Conservation (phyloP, 78 protist species). For the Dictyostelium firmibasis region DNA sequence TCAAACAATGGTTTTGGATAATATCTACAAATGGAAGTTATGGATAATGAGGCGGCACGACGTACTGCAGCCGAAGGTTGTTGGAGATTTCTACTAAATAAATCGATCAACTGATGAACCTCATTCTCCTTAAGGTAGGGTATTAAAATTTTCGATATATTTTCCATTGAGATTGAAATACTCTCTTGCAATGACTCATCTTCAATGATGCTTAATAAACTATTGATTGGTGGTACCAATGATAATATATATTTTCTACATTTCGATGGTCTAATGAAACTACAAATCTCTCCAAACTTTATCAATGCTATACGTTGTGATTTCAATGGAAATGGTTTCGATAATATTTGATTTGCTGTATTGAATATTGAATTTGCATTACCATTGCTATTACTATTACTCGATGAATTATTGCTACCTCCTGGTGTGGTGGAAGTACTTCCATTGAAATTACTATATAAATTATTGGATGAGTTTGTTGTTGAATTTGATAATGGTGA, state of each 20-base stretch:
- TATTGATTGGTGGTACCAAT: conserved; percentile 63
- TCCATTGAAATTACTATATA: background rate
- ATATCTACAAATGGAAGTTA: conserved; percentile 49
- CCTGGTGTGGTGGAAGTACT: conserved; percentile 5
- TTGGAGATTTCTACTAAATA: conserved; percentile 26
- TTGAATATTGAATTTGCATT: conserved; percentile 9
- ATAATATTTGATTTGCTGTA: conserved; percentile 28
- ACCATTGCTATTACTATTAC: background rate
- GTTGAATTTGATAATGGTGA: background rate
- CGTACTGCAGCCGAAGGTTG: conserved; percentile 62
- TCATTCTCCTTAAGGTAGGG: conserved; percentile 62
- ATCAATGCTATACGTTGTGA: conserved; percentile 75
- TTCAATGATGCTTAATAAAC: background rate
- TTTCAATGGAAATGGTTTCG: conserved; percentile 66
- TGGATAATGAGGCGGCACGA: conserved; percentile 43
- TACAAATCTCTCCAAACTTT: conserved; percentile 83
- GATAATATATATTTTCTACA: conserved; percentile 77
- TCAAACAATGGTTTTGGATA: conserved; percentile 45
- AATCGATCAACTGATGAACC: conserved; percentile 42
- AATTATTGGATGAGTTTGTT: background rate
- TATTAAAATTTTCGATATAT: conserved; percentile 33
- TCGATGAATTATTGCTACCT: no score
- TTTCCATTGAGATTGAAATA: conserved; percentile 62
- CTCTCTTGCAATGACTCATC: conserved; percentile 73
- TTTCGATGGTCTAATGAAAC: conserved; percentile 60